A percentile compares a stretch with the other conserved stretches of the same genome.
Evolutionary conservation across 164 flowering plant species (phyloP).

Genomic region (Buxus sempervirens): DNA sequence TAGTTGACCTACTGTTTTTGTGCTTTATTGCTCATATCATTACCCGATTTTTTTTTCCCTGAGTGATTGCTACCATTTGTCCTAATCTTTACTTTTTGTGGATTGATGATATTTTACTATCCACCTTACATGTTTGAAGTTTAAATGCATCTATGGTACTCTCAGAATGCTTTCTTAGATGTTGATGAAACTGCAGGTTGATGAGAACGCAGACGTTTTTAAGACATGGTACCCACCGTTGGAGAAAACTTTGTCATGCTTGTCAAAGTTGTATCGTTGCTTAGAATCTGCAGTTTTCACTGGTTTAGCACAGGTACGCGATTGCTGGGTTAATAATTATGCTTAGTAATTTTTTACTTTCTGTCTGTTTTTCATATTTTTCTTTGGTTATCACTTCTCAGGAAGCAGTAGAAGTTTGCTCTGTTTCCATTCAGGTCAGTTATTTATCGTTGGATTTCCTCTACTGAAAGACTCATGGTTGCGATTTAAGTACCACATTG

Average conservation of each 20-base stretch:
- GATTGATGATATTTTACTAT: neutral
- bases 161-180: neutral
- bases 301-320: slow-evolving; percentile 90
- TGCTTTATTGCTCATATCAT: neutral
- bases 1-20: neutral
- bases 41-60: neutral
- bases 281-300: slow-evolving; percentile 90
- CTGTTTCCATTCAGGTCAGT: slow-evolving; percentile 82
- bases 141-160: neutral
- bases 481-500: neutral
- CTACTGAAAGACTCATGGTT: neutral
- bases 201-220: slow-evolving; percentile 55
- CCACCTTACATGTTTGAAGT: neutral
- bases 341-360: neutral
- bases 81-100: neutral
- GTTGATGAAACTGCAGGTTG: slow-evolving; percentile 40
- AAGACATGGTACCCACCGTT: slow-evolving; percentile 94
- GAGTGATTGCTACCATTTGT: neutral
- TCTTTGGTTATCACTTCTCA: slow-evolving; percentile 26
- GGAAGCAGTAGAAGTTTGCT: slow-evolving; percentile 98
- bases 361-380: neutral
- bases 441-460: neutral
- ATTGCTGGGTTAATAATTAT: neutral
- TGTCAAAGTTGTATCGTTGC: slow-evolving; percentile 83
- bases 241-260: slow-evolving; percentile 88